These are phyloP conservation scores for Geotrichum ghanense DNA, from an alignment of 805 yeast species.

Conservation along the genomic window DNA sequence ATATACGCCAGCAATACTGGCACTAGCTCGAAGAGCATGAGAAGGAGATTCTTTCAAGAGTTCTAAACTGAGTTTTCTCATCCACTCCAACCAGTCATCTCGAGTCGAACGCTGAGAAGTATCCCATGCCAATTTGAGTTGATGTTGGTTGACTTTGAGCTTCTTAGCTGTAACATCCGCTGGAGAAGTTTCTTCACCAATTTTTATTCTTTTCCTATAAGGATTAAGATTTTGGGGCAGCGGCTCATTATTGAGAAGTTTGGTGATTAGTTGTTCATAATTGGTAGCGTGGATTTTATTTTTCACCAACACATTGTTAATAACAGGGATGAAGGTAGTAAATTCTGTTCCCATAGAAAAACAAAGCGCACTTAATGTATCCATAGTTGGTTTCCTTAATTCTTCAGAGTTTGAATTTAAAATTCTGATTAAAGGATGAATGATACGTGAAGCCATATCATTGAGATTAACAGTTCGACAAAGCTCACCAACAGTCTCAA, in stretches of 20 bases:
- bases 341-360: constrained; percentile 78
- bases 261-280: constrained; percentile 72
- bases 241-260: constrained; percentile 73
- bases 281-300: constrained; percentile 57
- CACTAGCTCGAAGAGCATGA: constrained; percentile 87
- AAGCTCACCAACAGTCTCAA: constrained; percentile 72
- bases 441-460: constrained; percentile 83
- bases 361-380: constrained; percentile 61
- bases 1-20: constrained; percentile 76
- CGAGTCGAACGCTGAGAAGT: constrained; percentile 77
- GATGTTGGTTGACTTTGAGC: constrained; percentile 55
- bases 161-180: constrained; percentile 63
- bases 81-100: constrained; percentile 99
- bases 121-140: constrained; percentile 80
- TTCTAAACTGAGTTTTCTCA: constrained; percentile 74
- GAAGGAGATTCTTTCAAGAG: constrained; percentile 87
- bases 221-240: constrained; percentile 66
- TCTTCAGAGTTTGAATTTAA: constrained; percentile 44
- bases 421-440: constrained; percentile 75
- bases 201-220: constrained; percentile 35
- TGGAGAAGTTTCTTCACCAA: constrained; percentile 40
- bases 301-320: constrained; percentile 47
- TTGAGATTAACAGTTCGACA: constrained; percentile 60
- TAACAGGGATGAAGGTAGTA: constrained; percentile 73
- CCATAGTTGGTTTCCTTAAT: constrained; percentile 53